Conservation (phyloP, 139 green algal species). For the Micractinium conductrix region DNA sequence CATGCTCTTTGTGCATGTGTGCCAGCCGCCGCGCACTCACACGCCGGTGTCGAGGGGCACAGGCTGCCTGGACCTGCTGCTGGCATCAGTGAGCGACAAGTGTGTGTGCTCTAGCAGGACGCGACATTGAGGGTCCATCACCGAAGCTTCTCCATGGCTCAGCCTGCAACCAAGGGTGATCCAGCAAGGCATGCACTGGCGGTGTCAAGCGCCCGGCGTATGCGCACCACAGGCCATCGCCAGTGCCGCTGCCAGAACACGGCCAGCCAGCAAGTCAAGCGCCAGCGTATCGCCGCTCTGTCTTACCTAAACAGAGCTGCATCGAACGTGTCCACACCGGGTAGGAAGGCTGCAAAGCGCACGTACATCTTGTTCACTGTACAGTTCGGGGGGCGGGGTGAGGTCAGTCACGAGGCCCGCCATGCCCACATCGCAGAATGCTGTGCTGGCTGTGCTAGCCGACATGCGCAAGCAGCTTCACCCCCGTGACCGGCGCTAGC, state of each 20-base stretch:
- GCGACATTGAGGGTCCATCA: constrained; percentile 52
- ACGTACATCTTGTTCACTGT: constrained; percentile 59
- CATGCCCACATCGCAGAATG: too few species aligned
- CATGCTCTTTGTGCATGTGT: too few species aligned
- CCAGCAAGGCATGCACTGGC: background rate
- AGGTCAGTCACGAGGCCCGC: too few species aligned
- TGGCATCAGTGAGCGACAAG: background rate
- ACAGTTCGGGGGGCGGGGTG: too few species aligned
- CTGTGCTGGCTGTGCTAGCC: too few species aligned
- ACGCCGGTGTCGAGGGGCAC: background rate
- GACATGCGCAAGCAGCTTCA: too few species aligned
- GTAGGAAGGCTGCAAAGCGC: constrained; percentile 69
- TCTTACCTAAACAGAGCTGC: constrained; percentile 44
- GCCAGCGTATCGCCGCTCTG: too few species aligned
- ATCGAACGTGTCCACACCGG: constrained; percentile 67
- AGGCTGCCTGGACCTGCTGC: background rate
- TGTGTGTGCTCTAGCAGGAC: constrained; percentile 48
- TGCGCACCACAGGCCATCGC: background rate
- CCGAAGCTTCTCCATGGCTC: constrained; percentile 18
- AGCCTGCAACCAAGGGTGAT: constrained; percentile 29
- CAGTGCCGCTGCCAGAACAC: background rate
- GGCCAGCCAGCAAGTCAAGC: too few species aligned
- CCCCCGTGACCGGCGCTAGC: too few species aligned
- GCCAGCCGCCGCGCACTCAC: background rate
- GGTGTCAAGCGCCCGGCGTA: background rate